Evolutionary conservation across 345 rosid species (phyloP).

Genomic region (Alliaria petiolata): DNA sequence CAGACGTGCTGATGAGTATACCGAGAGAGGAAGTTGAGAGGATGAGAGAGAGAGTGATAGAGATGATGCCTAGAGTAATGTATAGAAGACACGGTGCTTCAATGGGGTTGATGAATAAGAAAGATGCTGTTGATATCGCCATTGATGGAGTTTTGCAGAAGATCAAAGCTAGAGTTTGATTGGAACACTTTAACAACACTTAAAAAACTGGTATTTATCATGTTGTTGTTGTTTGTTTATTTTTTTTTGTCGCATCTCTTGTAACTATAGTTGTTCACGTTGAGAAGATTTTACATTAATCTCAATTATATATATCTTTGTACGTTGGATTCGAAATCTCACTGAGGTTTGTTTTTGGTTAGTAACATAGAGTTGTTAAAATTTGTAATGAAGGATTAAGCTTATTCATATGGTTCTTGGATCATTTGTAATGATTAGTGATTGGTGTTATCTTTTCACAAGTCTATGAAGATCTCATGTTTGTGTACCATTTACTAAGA

Average conservation of each 20-base stretch:
- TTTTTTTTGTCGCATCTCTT: too few relatives aligned
- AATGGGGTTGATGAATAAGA: slow-evolving; percentile 44
- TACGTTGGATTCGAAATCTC: background rate
- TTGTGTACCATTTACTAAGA: too few relatives aligned
- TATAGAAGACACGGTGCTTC: slow-evolving; percentile 86
- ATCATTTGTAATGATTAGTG: background rate
- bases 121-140: slow-evolving; percentile 91
- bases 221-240: slow-evolving; percentile 17
- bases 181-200: slow-evolving; percentile 20
- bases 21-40: slow-evolving; percentile 53
- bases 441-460: background rate
- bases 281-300: background rate
- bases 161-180: slow-evolving; percentile 45
- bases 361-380: background rate
- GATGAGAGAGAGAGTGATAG: slow-evolving; percentile 67
- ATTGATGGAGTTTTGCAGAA: slow-evolving; percentile 59
- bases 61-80: slow-evolving; percentile 65
- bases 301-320: background rate
- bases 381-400: background rate
- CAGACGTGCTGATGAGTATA: slow-evolving; percentile 69
- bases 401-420: background rate
- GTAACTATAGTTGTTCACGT: background rate
- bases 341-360: background rate
- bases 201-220: background rate
- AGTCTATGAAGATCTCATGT: background rate